Evolutionary conservation across 2,329 filamentous ascomycete species (phyloP), one percentile per base, ranked within the genome.

Genomic region (Exophiala sideris): DNA sequence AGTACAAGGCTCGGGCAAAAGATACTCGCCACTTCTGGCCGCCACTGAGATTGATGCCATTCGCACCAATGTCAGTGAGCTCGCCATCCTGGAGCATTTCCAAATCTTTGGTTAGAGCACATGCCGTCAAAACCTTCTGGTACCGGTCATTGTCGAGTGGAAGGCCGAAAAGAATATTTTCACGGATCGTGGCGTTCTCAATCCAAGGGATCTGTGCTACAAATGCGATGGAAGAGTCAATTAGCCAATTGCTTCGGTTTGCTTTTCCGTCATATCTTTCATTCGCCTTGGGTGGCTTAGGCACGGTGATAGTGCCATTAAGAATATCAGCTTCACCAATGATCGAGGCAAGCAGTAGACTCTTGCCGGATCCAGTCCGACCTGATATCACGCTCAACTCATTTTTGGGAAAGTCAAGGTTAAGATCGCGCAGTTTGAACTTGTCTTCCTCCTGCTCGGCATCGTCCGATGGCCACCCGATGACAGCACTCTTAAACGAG

Each of bases 171-270:
- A 89, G 69, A 47, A 94, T 87, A 62, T 94, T 95, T 41, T 90
- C 84, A 52, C 80, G 83, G 57, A 95, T 84, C 5, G 83, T 87
- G 1, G 86, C 87, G 62, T 91, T 92, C 65, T 92, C 88, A 45
- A 94, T 88, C 89, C 88, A 94, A 0, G 89, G 88, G 6, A 87
- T 89, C 66, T 91, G 88, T 1, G 86, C 82, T 33, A 91, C 86
- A 62, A 85, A 92, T 0, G 88, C 88, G 45, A 91, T 79, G 1
- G 86, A 80, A 2, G 79, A 79, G 6, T 84, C 79, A 12, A 90
- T 78, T 41, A 87, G 83, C 88, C 88, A 91, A 60, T 88, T 75
- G 3, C 70, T 69, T 44, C 64, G 71, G 11, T 72, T 86, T 2
- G 87, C 87, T 57, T 83, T 80, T 48, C 72, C 67, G 62, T 89